These are phyloP conservation scores for Fusarium sp. DNA, from an alignment of 2,329 filamentous ascomycete species.

Conservation along the genomic window DNA sequence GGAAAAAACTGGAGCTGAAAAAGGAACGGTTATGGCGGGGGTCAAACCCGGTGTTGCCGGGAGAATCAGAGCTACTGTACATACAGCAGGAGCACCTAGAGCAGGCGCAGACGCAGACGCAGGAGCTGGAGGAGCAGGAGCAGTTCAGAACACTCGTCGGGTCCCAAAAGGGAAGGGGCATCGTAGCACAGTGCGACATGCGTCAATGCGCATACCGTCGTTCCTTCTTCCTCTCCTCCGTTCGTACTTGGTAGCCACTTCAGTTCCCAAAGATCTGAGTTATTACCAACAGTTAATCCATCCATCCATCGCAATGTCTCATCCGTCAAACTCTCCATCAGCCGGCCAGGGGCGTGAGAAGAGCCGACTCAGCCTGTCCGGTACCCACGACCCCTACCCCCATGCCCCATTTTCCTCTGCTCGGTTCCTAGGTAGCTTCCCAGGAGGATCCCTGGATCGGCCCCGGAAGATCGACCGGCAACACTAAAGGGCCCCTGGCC, in stretches of 20 bases:
- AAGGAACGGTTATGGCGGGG: not conserved
- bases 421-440: constrained; percentile 32
- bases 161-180: not conserved
- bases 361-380: not conserved
- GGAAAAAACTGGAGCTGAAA: not conserved
- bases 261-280: constrained; percentile 13
- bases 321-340: constrained; percentile 15
- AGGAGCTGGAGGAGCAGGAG: not conserved
- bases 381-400: not conserved
- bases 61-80: not conserved
- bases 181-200: not conserved
- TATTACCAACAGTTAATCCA: constrained; percentile 19
- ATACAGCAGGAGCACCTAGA: not conserved
- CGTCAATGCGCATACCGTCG: not conserved
- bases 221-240: not conserved
- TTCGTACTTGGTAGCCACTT: too few species aligned
- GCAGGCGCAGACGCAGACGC: too few species aligned
- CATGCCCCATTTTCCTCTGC: constrained; percentile 13
- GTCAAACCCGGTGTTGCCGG: not conserved
- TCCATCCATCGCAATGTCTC: constrained; percentile 29
- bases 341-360: constrained; percentile 9
- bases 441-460: constrained; percentile 29
- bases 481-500: not conserved
- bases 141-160: not conserved
- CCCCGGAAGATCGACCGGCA: constrained; percentile 35